Evolutionary conservation across 257 asterid species (phyloP), one percentile per base, ranked within the genome.

Genomic region (Jaltomata sinuosa): DNA sequence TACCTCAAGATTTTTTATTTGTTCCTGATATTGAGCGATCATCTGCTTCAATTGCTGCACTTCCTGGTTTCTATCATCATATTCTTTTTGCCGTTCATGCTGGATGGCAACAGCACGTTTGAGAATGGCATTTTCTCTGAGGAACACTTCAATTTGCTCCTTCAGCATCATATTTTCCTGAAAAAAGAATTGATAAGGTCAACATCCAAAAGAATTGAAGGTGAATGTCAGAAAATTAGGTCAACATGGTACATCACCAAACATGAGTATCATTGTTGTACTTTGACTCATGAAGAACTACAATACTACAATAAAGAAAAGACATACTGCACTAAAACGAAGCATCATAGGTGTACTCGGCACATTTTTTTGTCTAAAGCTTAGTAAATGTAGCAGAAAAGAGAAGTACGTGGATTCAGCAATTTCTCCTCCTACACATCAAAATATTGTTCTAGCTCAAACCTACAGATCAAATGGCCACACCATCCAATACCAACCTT

Each of bases 21-120:
- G 97, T 72, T 92, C 95, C 88, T 93, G 97, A 84, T 94, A 93
- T 40, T 90, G 95, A 86, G 88, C 81, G 80, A 92, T 83, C 92
- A 93, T 16, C 90, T 91, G 94, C 92, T 91, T 94, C 93, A 94
- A 81, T 38, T 93, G 95, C 88, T 86, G 92, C 57, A 89, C 93
- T 89, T 94, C 98, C 74, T 83, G 91, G 85, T 85, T 92, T 90
- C 84, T 91, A 85, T 89, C 94, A 22, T 96, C 99, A 69, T 84
- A 83, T 86, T 94, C 99, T 83, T 91, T 96, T 85, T 93, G 98
- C 22, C 98, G 94, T 84, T 94, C 97, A 32, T 89, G 95, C 83
- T 94, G 97, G 87, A 94, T 92, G 29, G 96, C 84, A 7, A 94
- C 97, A 3, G 97, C 99, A 50, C 99, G 93, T 81, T 93, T 96